A percentile compares a stretch with the other conserved stretches of the same genome.
Conservation (phyloP, 257 asterid genomes). For the Forsythia viridissima region DNA sequence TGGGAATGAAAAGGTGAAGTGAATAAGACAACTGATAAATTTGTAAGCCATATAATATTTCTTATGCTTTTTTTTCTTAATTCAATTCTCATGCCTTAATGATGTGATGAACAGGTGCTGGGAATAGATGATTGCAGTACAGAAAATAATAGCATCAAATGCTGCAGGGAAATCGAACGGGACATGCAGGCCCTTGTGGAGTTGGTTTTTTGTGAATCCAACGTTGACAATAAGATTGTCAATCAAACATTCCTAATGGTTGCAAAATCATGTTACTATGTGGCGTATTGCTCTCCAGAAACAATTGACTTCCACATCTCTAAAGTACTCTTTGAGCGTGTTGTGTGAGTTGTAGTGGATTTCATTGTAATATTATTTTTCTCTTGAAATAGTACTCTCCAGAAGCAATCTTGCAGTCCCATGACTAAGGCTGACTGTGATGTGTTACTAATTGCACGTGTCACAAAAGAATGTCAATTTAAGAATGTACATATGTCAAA, state of each 20-base stretch:
- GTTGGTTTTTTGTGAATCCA: slow-evolving; percentile 27
- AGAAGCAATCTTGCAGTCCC: too few species aligned
- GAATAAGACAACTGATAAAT: background rate
- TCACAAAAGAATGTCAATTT: too few species aligned
- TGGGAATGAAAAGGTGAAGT: slow-evolving; percentile 21
- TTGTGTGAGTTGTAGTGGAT: slow-evolving; percentile 9
- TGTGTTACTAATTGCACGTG: too few species aligned
- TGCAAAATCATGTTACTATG: slow-evolving; percentile 37
- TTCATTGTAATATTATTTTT: too few species aligned
- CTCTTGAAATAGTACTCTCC: too few species aligned
- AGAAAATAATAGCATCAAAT: background rate
- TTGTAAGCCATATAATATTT: too few species aligned
- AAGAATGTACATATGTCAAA: too few species aligned
- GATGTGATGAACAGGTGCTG: background rate
- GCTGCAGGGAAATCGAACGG: slow-evolving; percentile 20
- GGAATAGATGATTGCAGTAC: background rate
- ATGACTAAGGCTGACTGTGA: too few species aligned
- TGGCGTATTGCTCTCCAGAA: slow-evolving; percentile 20
- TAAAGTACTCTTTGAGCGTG: slow-evolving; percentile 40
- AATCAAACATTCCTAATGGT: slow-evolving; percentile 46
- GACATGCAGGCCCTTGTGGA: slow-evolving; percentile 35
- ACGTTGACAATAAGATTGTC: slow-evolving; percentile 17
- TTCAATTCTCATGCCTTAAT: background rate
- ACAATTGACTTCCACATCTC: slow-evolving; percentile 31
- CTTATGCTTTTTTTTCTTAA: background rate